Base-by-base conservation (phyloP, 192 early-diverging fungal genomes). In the Backusella luteola region DNA sequence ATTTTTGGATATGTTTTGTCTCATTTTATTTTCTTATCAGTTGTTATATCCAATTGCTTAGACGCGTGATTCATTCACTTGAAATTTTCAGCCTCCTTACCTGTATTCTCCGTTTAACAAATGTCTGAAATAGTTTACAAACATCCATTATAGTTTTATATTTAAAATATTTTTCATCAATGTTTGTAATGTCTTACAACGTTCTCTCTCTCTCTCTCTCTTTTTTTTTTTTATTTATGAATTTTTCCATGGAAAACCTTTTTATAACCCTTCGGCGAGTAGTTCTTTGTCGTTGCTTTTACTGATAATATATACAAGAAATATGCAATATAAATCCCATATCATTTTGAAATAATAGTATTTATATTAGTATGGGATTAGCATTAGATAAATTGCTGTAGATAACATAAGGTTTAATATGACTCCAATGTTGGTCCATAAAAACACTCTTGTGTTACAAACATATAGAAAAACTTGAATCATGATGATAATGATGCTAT, bases 391-490 rank as follows among this genome's bases (percentile, higher is more conserved):
- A 49, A n/a, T n/a, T n/a, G 19, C 46, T 49, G 15, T 17, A 19
- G 4, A 8, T 19, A 6, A 49, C 46, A n/a, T 49, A 49, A n/a
- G 19, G 19, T 49, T 49, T 49, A 49, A 49, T 49, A 17, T 49
- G 46, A 49, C 46, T 49, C 46, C 46, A 49, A 49, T 49, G 46
- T 49, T 49, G 46, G 19, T n/a, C 46, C 26, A 63, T 29, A 23
- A 63, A 63, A 63, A 63, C 56, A 29, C 56, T 63, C 26, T 29
- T 29, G 56, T 63, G 56, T 63, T 63, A 63, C 56, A 63, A 63
- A 63, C 56, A 63, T 26, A 63, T 63, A 63, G 11, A 63, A 63
- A 32, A 63, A 0, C 56, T 63, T 63, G 8, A 26, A 63, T 26
- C 56, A 12, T 26, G 21, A 59, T 59, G 23, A 23, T 26, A 4